Evolutionary conservation across 306 rosid genomes (phyloP).

Genomic region (Comarum palustre): DNA sequence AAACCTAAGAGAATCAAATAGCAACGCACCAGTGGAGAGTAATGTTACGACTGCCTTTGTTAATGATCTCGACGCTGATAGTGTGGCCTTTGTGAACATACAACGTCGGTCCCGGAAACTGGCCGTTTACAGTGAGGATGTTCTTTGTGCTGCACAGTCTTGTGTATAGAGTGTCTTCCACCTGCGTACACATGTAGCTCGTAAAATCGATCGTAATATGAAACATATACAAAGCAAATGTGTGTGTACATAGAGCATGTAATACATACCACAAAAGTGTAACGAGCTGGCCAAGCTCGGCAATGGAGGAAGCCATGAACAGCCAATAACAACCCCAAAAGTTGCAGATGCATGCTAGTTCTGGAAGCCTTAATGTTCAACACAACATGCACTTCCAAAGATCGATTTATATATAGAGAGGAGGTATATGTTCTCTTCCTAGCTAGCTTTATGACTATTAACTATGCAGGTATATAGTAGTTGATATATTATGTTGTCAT

Average conservation of each 20-base stretch:
- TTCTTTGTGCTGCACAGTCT: slow-evolving; percentile 43
- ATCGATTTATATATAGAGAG: neutral
- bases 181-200: slow-evolving; percentile 3
- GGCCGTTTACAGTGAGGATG: slow-evolving; percentile 49
- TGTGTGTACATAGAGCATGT: too few species aligned
- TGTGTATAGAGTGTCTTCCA: slow-evolving; percentile 24
- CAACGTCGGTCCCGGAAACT: slow-evolving; percentile 47
- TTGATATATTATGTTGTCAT: too few species aligned
- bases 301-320: slow-evolving; percentile 23
- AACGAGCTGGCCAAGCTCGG: slow-evolving; percentile 21
- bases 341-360: neutral
- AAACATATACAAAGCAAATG: neutral
- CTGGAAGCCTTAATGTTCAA: slow-evolving; percentile 1
- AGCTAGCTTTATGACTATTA: too few species aligned
- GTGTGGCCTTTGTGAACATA: slow-evolving; percentile 37
- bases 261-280: slow-evolving; percentile 28
- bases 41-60: slow-evolving; percentile 40
- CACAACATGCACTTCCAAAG: neutral
- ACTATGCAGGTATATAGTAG: too few species aligned
- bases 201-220: neutral
- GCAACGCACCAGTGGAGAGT: slow-evolving; percentile 48
- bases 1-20: neutral
- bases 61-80: slow-evolving; percentile 34
- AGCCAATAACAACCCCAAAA: neutral
- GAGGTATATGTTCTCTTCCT: too few species aligned